These are phyloP conservation scores for Malassezia globosa DNA, from an alignment of 1,284 basidiomycete genomes.

Conservation along the genomic window DNA sequence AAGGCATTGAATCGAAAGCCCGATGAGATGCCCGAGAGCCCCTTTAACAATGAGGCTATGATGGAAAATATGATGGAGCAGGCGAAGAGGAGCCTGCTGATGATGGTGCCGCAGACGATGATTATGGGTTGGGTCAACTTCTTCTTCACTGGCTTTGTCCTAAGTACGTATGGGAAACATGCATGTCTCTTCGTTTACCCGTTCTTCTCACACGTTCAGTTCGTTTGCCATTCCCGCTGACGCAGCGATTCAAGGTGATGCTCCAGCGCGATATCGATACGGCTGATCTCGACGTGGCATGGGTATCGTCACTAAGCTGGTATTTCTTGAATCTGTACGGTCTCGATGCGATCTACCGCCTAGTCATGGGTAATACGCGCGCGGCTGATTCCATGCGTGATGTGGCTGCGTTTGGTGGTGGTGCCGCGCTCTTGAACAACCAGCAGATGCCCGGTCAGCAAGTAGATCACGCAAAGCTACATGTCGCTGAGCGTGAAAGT, in stretches of 20 bases:
- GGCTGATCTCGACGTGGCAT: constrained; percentile 90
- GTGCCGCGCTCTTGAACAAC: constrained; percentile 18
- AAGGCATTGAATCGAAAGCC: constrained; percentile 2
- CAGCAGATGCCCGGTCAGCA: constrained; percentile 48
- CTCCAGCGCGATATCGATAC: constrained; percentile 91
- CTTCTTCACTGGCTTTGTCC: constrained; percentile 95
- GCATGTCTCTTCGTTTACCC: no score
- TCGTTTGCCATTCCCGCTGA: constrained; percentile 91
- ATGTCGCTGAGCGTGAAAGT: constrained; percentile 84
- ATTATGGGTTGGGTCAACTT: constrained; percentile 99
- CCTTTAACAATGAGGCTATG: constrained; percentile 53
- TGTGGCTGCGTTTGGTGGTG: constrained; percentile 37
- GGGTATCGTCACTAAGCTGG: constrained; percentile 98
- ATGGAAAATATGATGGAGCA: constrained; percentile 99
- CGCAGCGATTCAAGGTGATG: constrained; percentile 96
- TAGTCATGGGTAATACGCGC: constrained; percentile 82
- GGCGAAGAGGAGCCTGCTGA: constrained; percentile 95
- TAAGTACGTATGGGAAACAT: constrained; percentile 61
- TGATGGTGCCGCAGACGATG: constrained; percentile 58
- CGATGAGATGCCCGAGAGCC: constrained; percentile 44
- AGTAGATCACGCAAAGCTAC: constrained; percentile 70
- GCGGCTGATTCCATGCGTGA: constrained; percentile 46
- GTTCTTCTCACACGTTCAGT: constrained; percentile 49
- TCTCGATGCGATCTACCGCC: constrained; percentile 82
- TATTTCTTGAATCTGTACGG: constrained; percentile 99